phyloP scores from a whole-genome alignment of 371 early-diverging fungal species.

The Mortierella sp. region DNA sequence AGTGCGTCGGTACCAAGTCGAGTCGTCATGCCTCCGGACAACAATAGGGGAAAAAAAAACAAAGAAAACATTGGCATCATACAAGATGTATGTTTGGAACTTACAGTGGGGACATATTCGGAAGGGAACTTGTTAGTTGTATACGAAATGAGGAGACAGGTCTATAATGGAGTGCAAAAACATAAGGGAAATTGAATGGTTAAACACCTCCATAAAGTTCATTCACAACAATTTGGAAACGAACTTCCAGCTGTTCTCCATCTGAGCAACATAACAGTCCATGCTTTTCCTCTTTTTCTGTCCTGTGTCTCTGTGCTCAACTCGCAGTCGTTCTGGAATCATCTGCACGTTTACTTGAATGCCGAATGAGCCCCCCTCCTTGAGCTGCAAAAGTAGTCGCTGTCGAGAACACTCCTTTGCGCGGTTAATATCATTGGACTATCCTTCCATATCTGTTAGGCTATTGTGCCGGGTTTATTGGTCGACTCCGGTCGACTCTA shows the following conservation, averaged over 20 bases:
- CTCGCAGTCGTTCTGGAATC: slow-evolving; percentile 12
- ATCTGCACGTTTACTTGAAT: slow-evolving; percentile 14
- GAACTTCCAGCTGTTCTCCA: not conserved
- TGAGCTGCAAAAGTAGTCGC: slow-evolving; percentile 4
- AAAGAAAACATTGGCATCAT: not conserved
- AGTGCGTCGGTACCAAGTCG: too few relatives aligned
- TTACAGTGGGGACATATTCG: slow-evolving; percentile 98
- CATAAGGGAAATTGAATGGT: not conserved
- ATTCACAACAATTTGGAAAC: not conserved
- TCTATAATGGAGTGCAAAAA: slow-evolving; percentile 61
- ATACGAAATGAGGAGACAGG: slow-evolving; percentile 97
- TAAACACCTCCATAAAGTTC: not conserved
- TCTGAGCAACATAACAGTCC: not conserved
- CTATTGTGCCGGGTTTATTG: not conserved
- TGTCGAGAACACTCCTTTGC: slow-evolving; percentile 1
- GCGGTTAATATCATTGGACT: not conserved
- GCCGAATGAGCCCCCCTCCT: slow-evolving; percentile 26
- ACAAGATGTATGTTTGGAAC: slow-evolving; percentile 19
- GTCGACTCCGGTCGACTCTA: slow-evolving; percentile 9
- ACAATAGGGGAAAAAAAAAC: not conserved
- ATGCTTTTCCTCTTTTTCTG: slow-evolving; percentile 1
- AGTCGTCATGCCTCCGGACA: not conserved
- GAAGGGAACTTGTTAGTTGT: slow-evolving; percentile 99
- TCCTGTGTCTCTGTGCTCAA: slow-evolving; percentile 15
- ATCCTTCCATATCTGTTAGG: not conserved